Evolutionary conservation across 352 stramenopile species (phyloP), one percentile per base, ranked within the genome.

Genomic region (Pythium rishiriense): DNA sequence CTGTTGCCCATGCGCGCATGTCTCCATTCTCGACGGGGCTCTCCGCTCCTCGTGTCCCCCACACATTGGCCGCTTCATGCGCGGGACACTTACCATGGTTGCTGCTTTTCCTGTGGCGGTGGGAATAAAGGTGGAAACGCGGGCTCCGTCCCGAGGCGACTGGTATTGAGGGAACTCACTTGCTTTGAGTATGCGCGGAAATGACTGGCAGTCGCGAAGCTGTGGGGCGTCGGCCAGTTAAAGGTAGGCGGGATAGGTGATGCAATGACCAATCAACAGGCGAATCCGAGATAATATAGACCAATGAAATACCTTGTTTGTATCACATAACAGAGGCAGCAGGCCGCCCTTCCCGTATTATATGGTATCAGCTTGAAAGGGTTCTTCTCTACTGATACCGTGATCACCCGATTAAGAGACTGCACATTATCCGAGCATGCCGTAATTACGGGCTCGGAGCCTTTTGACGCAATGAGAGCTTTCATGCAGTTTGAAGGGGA

Each of bases 61-160:
- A 6, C 21, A 22, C 39, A n/a, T 47, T 8, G 19, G 19, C 41
- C 41, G 41, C 41, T n/a, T 39, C 37, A 43, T 43, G 37, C 41
- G 19, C 41, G 43, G 37, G 21, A 37, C 54, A 70, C 82, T 74
- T 70, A 91, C 82, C 82, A 91, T 91, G 79, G 79, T 88, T 83
- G 78, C 85, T 91, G 82, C 82, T 91, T 91, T 91, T 91, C 75
- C 82, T 91, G 85, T 88, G 76, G 76, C 75, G 64, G 72, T 88
- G 82, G 78, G 79, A 87, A 85, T 75, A 87, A 88, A 88, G 74
- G 60, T 88, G 79, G 75, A 71, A 72, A 70, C 64, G 58, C 6
- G 35, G 61, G 72, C 66, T 62, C 58, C 46, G 55, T 26, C 41
- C 45, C 19, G 29, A 57, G 66, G 71, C 57, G 64, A 78, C 58